Percentiles rank a stretch among this genome's conserved stretches.
Conservation (phyloP, 352 stramenopile genomes). For the Blastocystis sp. region DNA sequence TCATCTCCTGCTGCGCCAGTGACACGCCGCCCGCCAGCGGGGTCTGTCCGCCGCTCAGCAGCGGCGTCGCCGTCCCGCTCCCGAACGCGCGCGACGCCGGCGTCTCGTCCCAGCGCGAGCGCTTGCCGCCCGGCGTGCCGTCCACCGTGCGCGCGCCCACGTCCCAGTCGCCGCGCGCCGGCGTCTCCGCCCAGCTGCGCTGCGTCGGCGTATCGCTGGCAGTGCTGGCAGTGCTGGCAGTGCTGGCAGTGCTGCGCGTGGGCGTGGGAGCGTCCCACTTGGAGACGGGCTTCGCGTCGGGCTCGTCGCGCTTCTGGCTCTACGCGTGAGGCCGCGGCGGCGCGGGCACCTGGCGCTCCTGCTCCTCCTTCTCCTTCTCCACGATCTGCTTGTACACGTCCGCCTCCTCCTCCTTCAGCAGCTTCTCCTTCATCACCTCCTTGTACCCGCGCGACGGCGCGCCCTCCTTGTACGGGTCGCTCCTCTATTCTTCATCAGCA, state of each 20-base stretch:
- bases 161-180: constrained; percentile 66
- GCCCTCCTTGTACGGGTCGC: constrained; percentile 83
- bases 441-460: constrained; percentile 81
- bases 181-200: constrained; percentile 75
- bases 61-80: constrained; percentile 60
- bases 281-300: neutral
- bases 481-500: constrained; percentile 76
- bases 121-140: constrained; percentile 76
- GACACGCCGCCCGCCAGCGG: neutral
- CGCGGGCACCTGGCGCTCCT: neutral
- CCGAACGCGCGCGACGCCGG: constrained; percentile 77
- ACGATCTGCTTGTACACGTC: constrained; percentile 83
- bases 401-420: constrained; percentile 81
- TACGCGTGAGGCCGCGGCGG: constrained; percentile 56
- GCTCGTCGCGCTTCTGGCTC: constrained; percentile 69
- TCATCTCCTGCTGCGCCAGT: constrained; percentile 64
- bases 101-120: constrained; percentile 93
- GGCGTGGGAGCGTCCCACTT: constrained; percentile 71
- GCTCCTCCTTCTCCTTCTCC: constrained; percentile 78
- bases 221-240: constrained; percentile 72
- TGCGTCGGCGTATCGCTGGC: constrained; percentile 75
- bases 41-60: neutral
- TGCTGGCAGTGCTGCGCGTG: constrained; percentile 70
- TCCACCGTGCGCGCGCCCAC: constrained; percentile 70
- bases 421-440: constrained; percentile 85